Base-by-base conservation (phyloP, 1,284 basidiomycete genomes). In the Inonotus obliquus region DNA sequence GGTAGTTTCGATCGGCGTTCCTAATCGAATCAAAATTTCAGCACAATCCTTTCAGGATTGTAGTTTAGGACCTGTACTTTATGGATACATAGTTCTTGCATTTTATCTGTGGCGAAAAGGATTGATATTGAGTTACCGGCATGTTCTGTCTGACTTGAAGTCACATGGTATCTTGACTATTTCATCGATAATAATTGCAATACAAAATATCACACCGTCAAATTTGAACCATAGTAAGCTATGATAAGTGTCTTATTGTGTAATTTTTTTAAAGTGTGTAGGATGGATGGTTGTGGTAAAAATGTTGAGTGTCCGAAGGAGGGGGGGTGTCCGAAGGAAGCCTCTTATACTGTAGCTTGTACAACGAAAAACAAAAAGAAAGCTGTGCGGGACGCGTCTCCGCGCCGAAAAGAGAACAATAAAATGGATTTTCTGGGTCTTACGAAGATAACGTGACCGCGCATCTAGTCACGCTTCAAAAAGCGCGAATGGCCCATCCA, bases 11-110 rank as follows among this genome's bases (percentile, higher is more conserved):
- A n/a, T n/a, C n/a, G n/a, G n/a, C n/a, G n/a, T n/a, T n/a, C n/a
- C n/a, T n/a, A n/a, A n/a, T n/a, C n/a, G n/a, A n/a, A n/a, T n/a
- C n/a, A n/a, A n/a, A n/a, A n/a, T n/a, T n/a, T n/a, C n/a, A n/a
- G n/a, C n/a, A n/a, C n/a, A n/a, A n/a, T n/a, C n/a, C n/a, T n/a
- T 3, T 69, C 56, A 45, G 65, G 63, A 29, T 53, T 64, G 21
- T 65, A 68, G 63, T 74, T 74, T 17, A 73, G 63, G 4, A 67
- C 61, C 39, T 64, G 45, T 14, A 23, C 23, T 19, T 48, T 41
- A 23, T 39, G 23, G 13, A 41, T n/a, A 21, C 21, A 55, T 41
- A 19, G 13, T 41, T 41, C 14, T 41, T 41, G 39, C 14, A 41
- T 17, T 41, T 41, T 41, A 17, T 41, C 14, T 13, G 39, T 4